Conservation (phyloP, 129 eudicot species). For the Ambrosia trifida region DNA sequence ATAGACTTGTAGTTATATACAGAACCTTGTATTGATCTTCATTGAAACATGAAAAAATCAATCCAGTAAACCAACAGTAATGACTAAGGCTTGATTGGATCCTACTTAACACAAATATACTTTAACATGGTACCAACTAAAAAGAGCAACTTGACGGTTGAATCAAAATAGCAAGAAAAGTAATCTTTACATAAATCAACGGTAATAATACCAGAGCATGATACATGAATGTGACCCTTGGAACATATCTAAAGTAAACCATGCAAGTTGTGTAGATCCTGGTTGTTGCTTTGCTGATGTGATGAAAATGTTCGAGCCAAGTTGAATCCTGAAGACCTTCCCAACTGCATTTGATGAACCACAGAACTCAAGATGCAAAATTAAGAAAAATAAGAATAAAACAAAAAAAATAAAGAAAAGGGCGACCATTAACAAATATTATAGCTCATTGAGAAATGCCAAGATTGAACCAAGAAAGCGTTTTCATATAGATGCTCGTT, state of each 20-base stretch:
- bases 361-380: conserved; percentile 4
- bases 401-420: background rate
- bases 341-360: conserved; percentile 49
- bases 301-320: conserved; percentile 69
- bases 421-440: background rate
- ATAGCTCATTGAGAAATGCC: too few relatives aligned
- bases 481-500: too few relatives aligned
- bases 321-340: conserved; percentile 77
- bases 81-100: too few relatives aligned
- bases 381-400: too few relatives aligned
- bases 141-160: too few relatives aligned
- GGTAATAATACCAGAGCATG: conserved; percentile 56
- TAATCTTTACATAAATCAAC: conserved; percentile 27
- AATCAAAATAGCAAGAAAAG: background rate
- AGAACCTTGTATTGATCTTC: too few relatives aligned
- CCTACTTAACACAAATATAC: too few relatives aligned
- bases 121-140: too few relatives aligned
- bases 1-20: too few relatives aligned
- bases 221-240: conserved; percentile 48
- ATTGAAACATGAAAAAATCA: too few relatives aligned
- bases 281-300: conserved; percentile 44
- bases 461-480: conserved; percentile 56
- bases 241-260: conserved; percentile 6
- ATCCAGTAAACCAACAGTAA: too few relatives aligned
- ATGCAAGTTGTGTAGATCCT: conserved; percentile 70